Conservation (phyloP, 177 flowering plant species). For the Telopea speciosissima region DNA sequence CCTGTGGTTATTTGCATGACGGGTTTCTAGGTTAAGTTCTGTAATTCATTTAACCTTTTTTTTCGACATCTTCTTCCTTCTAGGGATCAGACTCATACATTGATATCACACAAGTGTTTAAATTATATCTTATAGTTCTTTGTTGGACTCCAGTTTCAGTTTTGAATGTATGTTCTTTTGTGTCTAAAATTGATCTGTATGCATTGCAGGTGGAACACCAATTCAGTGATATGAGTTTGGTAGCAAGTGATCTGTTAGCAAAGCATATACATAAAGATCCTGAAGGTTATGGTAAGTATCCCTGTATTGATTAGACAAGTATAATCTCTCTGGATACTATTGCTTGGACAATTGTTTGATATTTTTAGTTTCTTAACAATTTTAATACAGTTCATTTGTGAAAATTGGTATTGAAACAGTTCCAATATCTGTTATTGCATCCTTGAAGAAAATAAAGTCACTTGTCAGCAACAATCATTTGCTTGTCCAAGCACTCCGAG, state of each 20-base stretch:
- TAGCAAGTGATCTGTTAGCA: slow-evolving; percentile 55
- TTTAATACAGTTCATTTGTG: not conserved
- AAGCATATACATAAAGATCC: slow-evolving; percentile 58
- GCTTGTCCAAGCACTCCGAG: slow-evolving; percentile 66
- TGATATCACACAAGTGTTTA: not conserved
- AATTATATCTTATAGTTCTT: not conserved
- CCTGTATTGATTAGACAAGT: no score
- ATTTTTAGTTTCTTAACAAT: not conserved
- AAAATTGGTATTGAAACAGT: slow-evolving; percentile 22
- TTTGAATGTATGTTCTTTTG: not conserved
- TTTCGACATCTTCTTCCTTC: not conserved
- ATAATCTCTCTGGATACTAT: not conserved
- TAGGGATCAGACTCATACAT: not conserved
- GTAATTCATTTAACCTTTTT: not conserved
- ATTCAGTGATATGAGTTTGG: slow-evolving; percentile 67
- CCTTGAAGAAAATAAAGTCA: slow-evolving; percentile 73
- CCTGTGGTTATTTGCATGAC: not conserved
- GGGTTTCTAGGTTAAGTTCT: not conserved
- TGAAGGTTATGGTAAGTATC: no score
- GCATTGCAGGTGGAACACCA: slow-evolving; percentile 55
- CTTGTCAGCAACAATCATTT: slow-evolving; percentile 45
- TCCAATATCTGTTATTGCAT: slow-evolving; percentile 48
- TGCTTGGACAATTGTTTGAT: not conserved
- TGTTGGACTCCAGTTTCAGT: not conserved
- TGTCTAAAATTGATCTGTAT: slow-evolving; percentile 3